Evolutionary conservation across 1,139 yeast genomes (phyloP).

Genomic region (Suhomyces bribrorum): DNA sequence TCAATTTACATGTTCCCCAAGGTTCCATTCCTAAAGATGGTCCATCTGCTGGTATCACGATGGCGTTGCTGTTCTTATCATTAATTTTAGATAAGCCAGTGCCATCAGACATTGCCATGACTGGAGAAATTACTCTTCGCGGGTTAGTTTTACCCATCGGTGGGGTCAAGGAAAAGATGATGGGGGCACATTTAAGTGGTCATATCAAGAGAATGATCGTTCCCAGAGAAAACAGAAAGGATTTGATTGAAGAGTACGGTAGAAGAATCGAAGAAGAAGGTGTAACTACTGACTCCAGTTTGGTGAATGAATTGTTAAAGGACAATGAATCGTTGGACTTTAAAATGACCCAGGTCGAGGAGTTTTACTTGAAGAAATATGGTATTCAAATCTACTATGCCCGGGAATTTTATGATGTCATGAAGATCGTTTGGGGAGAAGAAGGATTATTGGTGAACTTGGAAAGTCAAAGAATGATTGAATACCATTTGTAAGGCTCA

Average conservation of each 20-base stretch:
- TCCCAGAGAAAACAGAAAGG: conserved; percentile 71
- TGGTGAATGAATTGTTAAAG: conserved; percentile 36
- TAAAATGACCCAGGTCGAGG: conserved; percentile 46
- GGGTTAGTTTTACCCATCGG: conserved; percentile 90
- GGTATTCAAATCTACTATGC: conserved; percentile 66
- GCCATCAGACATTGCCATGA: conserved; percentile 77
- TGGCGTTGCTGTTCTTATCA: conserved; percentile 79
- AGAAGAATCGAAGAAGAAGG: conserved; percentile 37
- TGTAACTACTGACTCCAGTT: conserved; percentile 13
- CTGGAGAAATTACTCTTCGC: conserved; percentile 87
- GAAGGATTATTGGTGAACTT: conserved; percentile 32
- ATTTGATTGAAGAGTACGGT: conserved; percentile 61
- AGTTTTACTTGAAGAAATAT: conserved; percentile 48
- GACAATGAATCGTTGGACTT: conserved; percentile 37
- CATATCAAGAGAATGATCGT: conserved; percentile 60
- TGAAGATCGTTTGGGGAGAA: conserved; percentile 66
- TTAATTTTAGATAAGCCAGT: conserved; percentile 68
- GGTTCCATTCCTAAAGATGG: conserved; percentile 91
- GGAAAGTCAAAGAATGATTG: conserved; percentile 35
- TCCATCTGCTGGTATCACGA: conserved; percentile 91
- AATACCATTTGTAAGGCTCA: conserved; percentile 41
- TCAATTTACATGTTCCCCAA: conserved; percentile 87
- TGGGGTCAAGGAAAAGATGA: conserved; percentile 79
- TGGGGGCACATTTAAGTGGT: conserved; percentile 81
- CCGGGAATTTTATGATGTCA: conserved; percentile 76